Conservation (phyloP, 2,329 filamentous ascomycete genomes). For the Tympanopsis confertula region DNA sequence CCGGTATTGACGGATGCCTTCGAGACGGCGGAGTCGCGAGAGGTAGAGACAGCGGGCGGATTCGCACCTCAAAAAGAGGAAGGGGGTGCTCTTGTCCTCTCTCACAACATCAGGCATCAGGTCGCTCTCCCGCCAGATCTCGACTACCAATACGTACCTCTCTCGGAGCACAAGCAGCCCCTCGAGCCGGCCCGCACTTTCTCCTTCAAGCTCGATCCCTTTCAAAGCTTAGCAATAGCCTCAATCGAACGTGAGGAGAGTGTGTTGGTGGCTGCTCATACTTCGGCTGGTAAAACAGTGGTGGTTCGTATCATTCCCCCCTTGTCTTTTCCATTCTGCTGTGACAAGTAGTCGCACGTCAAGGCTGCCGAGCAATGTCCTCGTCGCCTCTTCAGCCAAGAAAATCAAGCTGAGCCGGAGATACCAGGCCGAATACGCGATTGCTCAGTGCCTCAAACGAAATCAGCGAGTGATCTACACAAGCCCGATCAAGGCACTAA, state of each 20-base stretch:
- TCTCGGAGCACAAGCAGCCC: constrained; percentile 86
- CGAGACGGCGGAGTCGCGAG: constrained; percentile 84
- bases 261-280: constrained; percentile 92
- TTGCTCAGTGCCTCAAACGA: constrained; percentile 90
- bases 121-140: constrained; percentile 78
- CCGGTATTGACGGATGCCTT: constrained; percentile 88
- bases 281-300: constrained; percentile 94
- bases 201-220: constrained; percentile 88
- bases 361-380: too few relatives aligned
- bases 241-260: constrained; percentile 95
- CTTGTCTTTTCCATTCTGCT: too few relatives aligned
- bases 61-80: constrained; percentile 44
- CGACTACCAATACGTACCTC: constrained; percentile 80
- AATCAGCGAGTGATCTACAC: constrained; percentile 99
- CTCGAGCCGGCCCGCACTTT: constrained; percentile 74
- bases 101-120: constrained; percentile 97
- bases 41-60: constrained; percentile 71
- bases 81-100: constrained; percentile 65
- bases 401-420: too few relatives aligned
- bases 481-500: constrained; percentile 95
- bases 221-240: constrained; percentile 87
- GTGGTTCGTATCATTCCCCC: too few relatives aligned
- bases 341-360: too few relatives aligned
- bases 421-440: constrained; percentile 94
- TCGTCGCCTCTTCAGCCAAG: too few relatives aligned